phyloP scores from a whole-genome alignment of 179 eudicot species.

The Carnegiea gigantea region DNA sequence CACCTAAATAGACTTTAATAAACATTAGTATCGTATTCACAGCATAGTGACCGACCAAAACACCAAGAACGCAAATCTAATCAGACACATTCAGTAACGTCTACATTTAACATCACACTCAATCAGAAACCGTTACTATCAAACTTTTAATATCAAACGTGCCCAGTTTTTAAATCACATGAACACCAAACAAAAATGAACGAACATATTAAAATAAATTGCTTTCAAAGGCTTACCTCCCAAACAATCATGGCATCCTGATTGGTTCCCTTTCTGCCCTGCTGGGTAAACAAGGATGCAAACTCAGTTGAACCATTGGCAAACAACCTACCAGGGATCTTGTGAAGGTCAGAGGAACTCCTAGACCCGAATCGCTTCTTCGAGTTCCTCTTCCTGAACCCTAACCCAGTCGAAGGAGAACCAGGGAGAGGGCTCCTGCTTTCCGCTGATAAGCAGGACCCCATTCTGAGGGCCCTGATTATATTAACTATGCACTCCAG shows the following conservation, averaged over 20 bases:
- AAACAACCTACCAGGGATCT: constrained; percentile 65
- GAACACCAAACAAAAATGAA: background rate
- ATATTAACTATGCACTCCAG: constrained; percentile 86
- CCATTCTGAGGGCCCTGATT: constrained; percentile 95
- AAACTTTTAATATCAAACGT: background rate
- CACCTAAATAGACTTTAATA: background rate
- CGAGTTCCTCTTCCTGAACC: constrained; percentile 49
- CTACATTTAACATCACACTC: background rate
- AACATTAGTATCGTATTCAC: background rate
- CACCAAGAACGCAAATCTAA: background rate
- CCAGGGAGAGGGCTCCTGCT: constrained; percentile 69
- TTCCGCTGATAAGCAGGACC: constrained; percentile 93
- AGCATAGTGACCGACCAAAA: background rate
- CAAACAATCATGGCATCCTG: constrained; percentile 99
- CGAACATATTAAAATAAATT: background rate
- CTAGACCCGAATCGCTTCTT: constrained; percentile 48
- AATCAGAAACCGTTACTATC: too few relatives aligned
- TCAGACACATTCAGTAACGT: background rate
- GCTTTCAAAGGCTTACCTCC: constrained; percentile 51
- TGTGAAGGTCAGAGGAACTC: constrained; percentile 52
- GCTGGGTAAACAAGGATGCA: constrained; percentile 80
- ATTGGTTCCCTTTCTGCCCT: constrained; percentile 91
- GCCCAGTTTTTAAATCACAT: background rate
- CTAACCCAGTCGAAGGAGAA: constrained; percentile 47
- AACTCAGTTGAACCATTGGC: constrained; percentile 64